phyloP scores from a whole-genome alignment of 176 grass and related monocot species.

The Ampelocalamus luodianensis region DNA sequence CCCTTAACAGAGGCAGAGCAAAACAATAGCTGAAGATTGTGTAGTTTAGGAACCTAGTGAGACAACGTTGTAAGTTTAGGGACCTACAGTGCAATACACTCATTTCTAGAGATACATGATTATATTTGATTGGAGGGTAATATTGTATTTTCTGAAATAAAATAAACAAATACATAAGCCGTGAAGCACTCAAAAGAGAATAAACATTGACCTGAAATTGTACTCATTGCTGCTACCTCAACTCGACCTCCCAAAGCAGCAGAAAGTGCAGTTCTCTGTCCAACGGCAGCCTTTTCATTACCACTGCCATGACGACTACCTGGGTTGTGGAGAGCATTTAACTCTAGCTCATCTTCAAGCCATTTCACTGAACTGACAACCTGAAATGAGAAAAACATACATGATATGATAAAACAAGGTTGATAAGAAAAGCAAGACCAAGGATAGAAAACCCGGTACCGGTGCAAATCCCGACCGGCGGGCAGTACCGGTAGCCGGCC shows the following conservation, averaged over 20 bases:
- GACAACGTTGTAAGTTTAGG: not conserved
- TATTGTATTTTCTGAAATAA: constrained; percentile 19
- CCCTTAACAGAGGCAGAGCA: not conserved
- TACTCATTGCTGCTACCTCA: constrained; percentile 90
- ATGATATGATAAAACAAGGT: constrained; percentile 22
- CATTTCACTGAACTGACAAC: constrained; percentile 99
- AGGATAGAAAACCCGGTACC: too few species aligned
- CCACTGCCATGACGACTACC: constrained; percentile 78
- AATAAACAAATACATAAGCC: constrained; percentile 11
- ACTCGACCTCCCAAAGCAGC: constrained; percentile 96
- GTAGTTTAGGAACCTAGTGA: constrained; percentile 18
- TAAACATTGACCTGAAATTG: constrained; percentile 88
- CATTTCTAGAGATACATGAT: constrained; percentile 12
- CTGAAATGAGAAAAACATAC: constrained; percentile 58
- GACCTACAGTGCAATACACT: constrained; percentile 19
- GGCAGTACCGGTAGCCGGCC: too few species aligned
- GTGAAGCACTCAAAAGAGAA: constrained; percentile 33
- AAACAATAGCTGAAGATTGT: constrained; percentile 21
- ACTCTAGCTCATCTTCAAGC: constrained; percentile 98
- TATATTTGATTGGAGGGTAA: constrained; percentile 33
- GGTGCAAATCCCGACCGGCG: too few species aligned
- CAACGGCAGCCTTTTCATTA: constrained; percentile 89
- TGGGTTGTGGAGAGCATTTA: constrained; percentile 94
- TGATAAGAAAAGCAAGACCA: constrained; percentile 25
- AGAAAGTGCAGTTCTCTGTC: constrained; percentile 92